Evolutionary conservation across 106 monocot species (phyloP).

Genomic region (Narthecium ossifragum): DNA sequence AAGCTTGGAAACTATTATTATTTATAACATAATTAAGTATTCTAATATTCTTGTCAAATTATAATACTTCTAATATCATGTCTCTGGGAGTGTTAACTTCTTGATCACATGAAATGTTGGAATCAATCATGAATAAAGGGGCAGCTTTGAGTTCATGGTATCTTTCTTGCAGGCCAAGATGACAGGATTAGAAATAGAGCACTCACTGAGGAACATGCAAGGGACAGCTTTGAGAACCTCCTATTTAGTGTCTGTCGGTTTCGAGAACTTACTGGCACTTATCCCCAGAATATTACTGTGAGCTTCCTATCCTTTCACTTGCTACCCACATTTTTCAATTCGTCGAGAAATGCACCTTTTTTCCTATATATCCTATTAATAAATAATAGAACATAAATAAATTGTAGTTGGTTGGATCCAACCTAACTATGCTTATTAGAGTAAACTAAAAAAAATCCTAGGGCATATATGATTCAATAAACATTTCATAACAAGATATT

Average conservation of each 20-base stretch:
- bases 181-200: slow-evolving; percentile 62
- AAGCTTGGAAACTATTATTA: background rate
- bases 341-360: too few relatives aligned
- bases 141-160: too few relatives aligned
- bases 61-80: background rate
- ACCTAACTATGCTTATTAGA: too few relatives aligned
- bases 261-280: slow-evolving; percentile 88
- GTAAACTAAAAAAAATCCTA: too few relatives aligned
- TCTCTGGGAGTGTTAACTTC: background rate
- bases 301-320: slow-evolving; percentile 2
- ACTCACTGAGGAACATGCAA: slow-evolving; percentile 95
- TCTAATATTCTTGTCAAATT: background rate
- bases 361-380: too few relatives aligned
- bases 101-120: too few relatives aligned
- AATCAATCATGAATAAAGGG: too few relatives aligned
- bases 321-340: too few relatives aligned
- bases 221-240: slow-evolving; percentile 99
- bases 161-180: slow-evolving; percentile 35
- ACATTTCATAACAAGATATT: too few relatives aligned
- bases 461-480: too few relatives aligned
- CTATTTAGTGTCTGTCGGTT: slow-evolving; percentile 96
- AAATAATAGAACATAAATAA: too few relatives aligned
- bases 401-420: too few relatives aligned
- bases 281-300: slow-evolving; percentile 89
- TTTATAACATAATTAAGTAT: background rate